Evolutionary conservation across 192 early-diverging fungal species (phyloP).

Genomic region (Coemansia erecta): DNA sequence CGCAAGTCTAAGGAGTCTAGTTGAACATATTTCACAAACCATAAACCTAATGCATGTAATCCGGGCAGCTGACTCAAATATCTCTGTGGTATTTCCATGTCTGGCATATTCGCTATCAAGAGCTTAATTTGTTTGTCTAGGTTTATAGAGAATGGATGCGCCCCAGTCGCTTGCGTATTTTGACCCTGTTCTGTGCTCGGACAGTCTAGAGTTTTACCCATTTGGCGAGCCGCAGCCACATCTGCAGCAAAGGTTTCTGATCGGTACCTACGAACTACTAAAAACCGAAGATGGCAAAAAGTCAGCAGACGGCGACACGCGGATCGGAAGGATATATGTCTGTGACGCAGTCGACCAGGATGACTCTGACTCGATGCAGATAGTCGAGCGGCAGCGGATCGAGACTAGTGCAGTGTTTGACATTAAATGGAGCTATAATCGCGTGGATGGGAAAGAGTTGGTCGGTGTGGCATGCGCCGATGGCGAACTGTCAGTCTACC

Average conservation of each 20-base stretch:
- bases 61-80: background rate
- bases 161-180: slow-evolving; percentile 51
- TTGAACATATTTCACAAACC: background rate
- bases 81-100: too few species aligned
- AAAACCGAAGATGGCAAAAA: slow-evolving; percentile 5
- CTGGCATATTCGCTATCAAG: too few species aligned
- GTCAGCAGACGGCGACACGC: slow-evolving; percentile 27
- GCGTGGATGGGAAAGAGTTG: slow-evolving; percentile 47
- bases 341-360: slow-evolving; percentile 39
- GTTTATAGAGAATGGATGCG: background rate
- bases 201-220: slow-evolving; percentile 72
- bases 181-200: slow-evolving; percentile 68
- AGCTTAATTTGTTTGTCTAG: background rate
- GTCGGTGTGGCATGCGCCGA: slow-evolving; percentile 64
- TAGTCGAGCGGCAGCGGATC: slow-evolving; percentile 54
- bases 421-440: slow-evolving; percentile 68
- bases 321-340: slow-evolving; percentile 69
- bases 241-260: slow-evolving; percentile 45
- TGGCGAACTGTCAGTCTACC: slow-evolving; percentile 58
- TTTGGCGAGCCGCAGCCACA: slow-evolving; percentile 35
- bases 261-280: slow-evolving; percentile 72
- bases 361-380: slow-evolving; percentile 19
- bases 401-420: slow-evolving; percentile 69
- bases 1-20: slow-evolving; percentile 7
- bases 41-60: slow-evolving; percentile 1